phyloP scores from a whole-genome alignment of 192 early-diverging fungal species.

The Mortierella alpina region DNA sequence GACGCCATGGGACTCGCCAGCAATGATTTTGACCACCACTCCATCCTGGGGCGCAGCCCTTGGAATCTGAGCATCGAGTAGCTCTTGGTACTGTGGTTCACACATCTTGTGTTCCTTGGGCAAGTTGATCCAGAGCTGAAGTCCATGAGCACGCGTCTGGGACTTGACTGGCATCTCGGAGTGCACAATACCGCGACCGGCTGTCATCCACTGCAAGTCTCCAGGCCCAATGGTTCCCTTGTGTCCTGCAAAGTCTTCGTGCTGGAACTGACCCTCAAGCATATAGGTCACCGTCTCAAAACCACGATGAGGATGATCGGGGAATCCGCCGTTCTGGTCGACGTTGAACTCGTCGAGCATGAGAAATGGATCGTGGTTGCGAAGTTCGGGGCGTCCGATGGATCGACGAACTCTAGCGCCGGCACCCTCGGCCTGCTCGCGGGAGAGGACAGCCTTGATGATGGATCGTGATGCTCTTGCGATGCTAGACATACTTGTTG shows the following conservation, averaged over 20 bases:
- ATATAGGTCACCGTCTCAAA: constrained; percentile 77
- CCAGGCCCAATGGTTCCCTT: constrained; percentile 59
- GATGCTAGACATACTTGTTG: constrained; percentile 2
- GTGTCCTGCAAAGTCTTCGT: constrained; percentile 69
- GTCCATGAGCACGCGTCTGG: constrained; percentile 36
- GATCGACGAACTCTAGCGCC: constrained; percentile 84
- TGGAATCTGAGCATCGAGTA: constrained; percentile 26
- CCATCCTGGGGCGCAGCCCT: constrained; percentile 4
- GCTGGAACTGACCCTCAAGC: constrained; percentile 63
- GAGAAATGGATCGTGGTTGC: constrained; percentile 49
- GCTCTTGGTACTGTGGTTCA: constrained; percentile 54
- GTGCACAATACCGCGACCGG: constrained; percentile 74
- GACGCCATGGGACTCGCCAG: constrained; percentile 42
- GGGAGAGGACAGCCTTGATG: constrained; percentile 12
- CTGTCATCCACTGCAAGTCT: constrained; percentile 76
- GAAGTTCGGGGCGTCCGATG: constrained; percentile 66
- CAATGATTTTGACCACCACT: constrained; percentile 37
- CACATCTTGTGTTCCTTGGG: constrained; percentile 63
- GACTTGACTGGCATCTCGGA: constrained; percentile 59
- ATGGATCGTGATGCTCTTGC: constrained; percentile 4
- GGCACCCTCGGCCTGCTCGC: constrained; percentile 73
- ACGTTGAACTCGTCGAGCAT: constrained; percentile 37
- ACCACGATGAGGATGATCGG: constrained; percentile 66
- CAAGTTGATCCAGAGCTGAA: constrained; percentile 77
- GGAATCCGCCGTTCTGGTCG: constrained; percentile 43